Evolutionary conservation across 108 stramenopile species (phyloP), one percentile per base, ranked within the genome.

Genomic region (Fistulifera solaris): DNA sequence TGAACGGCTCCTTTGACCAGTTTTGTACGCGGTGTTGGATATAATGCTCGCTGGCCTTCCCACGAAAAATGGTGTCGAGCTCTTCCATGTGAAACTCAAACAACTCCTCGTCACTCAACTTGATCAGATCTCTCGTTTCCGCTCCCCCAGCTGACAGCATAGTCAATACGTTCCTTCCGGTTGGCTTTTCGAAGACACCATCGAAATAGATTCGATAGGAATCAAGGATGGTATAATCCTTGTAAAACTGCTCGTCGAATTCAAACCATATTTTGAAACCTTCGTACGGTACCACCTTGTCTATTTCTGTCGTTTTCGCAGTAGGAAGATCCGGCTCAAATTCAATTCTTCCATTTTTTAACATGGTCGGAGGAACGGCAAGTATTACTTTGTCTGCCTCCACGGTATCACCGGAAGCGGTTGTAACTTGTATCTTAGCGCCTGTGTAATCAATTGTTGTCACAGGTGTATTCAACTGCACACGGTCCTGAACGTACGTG

Each of bases 221-320:
- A 28, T n/a, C 61, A 1, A 42, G 4, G 3, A 21, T n/a, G 14
- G n/a, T 27, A 8, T 42, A 15, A 16, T 55, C 27, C 16, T 23
- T 40, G 48, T 64, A 70, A 38, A 70, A 70, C 1, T 46, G n/a
- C 21, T 70, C 57, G 11, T 22, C 14, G 24, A 64, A 70, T 48
- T 64, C 63, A n/a, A 70, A 28, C 31, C 31, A 48, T 16, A 48
- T 24, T 19, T 52, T 52, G 50, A 52, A 28, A 8, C 50, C 50
- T 24, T 19, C 5, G 11, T 19, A n/a, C 50, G 5, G 16, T 5
- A 22, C 18, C 22, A 52, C 50, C 50, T 52, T 16, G n/a, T 52
- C 26, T 2, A 52, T 19, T 7, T 19, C 50, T 25, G 18, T 28
- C 24, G 17, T 25, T 24, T 52, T 41, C 5, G 18, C 23, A 8